Evolutionary conservation across 192 early-diverging fungal genomes (phyloP), one percentile per base, ranked within the genome.

Genomic region (Rhizophagus sp.): DNA sequence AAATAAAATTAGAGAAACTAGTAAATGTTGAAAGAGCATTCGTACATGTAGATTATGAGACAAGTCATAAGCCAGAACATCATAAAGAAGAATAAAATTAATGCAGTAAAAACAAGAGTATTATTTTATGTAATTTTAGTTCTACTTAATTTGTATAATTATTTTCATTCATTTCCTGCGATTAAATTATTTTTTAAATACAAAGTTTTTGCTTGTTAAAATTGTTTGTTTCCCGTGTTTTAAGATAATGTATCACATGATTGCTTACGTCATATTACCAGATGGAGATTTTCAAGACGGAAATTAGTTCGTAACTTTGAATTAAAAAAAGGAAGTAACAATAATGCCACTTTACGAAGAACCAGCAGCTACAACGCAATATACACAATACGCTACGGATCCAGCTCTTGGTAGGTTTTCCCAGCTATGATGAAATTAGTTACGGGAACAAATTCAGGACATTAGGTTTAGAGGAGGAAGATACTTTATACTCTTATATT

Each of bases 1-100:
- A 99, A 80, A 79, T 84, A 69, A 96, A 96, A 84, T 84, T 98
- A 30, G 97, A 98, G 82, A 86, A 84, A 8, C 80, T 99, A 52
- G 89, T 92, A 4, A 90, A 93, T 44, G 96, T 99, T 1, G 97
- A 97, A 52, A 86, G 97, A 27, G 95, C 95, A 27, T 97, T 97
- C 88, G 97, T 98, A 3, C 97, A 98, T 80, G 89, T 96, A 17
- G 96, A 99, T 86, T 97, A 96, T 82, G 97, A 98, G 83, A 92
- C 90, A 24, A 89, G 85, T 41, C 96, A 98, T 85, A 88, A 90
- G 44, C 93, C 95, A 1, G 95, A 96, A 80, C 93, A 95, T 81
- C 84, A 83, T 81, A 83, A 82, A 44, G 49, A 66, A n/a, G 78
- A 70, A 17, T 69, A 57, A 47, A 47, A 12, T 47, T 0, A 41